Base-by-base conservation (phyloP, 805 yeast genomes). In the Ogataea pilisensis region DNA sequence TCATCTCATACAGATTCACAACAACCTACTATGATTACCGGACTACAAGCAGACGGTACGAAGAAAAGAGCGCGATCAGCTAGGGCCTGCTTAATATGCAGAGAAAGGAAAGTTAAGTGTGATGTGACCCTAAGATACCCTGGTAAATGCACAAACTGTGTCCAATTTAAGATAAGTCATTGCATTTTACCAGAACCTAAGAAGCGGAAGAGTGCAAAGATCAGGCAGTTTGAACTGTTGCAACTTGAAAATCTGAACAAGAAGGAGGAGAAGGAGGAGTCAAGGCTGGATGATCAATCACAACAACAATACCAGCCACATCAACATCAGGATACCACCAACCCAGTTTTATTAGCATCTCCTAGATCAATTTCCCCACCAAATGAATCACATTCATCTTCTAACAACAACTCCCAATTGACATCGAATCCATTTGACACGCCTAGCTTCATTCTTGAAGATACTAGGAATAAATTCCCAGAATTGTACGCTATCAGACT, bases 71-170 rank as follows among this genome's bases (percentile, higher is more conserved):
- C 84, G 35, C 65, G 90, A 38, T 84, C 88, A 0, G 66, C 84
- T 8, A 63, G 86, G 35, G 91, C 90, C 2, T 84, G 93, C 55
- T 73, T 76, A 31, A 83, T 84, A n/a, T 85, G 93, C 55, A 79
- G 87, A 40, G 73, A 82, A 7, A 68, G 93, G 27, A 85, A 85
- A 53, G 93, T 85, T n/a, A 73, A 89, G 27, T 85, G 95, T 63
- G 87, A 82, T 54, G 85, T 83, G 11, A 82, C 69, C 12, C 58
- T 60, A 26, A 73, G 66, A 40, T 67, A 69, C 54, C 85, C 84
- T 0, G 44, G 38, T 2, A 50, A 47, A 37, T 79, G 85, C 53
- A 74, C 89, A 18, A 83, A 83, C 58, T 83, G 91, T 56, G 68
- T 75, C 27, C 80, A 84, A 3, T 83, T 82, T 59, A 82, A 84